Base-by-base conservation (phyloP, 768 basidiomycete species). In the Pleurotus citrinopileatus region DNA sequence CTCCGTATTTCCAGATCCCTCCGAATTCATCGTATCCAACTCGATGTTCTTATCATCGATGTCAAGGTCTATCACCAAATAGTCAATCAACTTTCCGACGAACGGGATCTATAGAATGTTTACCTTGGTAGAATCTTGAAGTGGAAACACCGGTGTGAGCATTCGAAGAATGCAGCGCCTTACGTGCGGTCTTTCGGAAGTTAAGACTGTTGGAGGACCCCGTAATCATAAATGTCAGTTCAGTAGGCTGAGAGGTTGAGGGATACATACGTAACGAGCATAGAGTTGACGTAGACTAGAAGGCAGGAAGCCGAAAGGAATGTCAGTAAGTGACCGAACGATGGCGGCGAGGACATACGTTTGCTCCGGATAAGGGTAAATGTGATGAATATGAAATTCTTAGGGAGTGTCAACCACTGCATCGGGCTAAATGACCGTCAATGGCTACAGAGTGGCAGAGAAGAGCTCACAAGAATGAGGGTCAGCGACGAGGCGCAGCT, bases 221-320 rank as follows among this genome's bases (percentile, higher is more conserved):
- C 5, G 38, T n/a, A n/a, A n/a, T n/a, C n/a, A 6, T 40, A 15
- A 20, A 40, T 40, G 38, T 5, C 19, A 25, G 22, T 17, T 15
- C 22, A 46, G 44, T 27, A 10, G 26, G 19, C 8, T 50, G 29
- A 19, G 29, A 29, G 9, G 47, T 34, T 29, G 19, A 23, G 37
- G 19, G 15, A 27, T 6, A 54, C 52, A 9, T 44, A 57, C 57
- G 57, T 57, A 20, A 57, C 53, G 25, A 57, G 57, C 57, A 57
- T 57, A n/a, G 57, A 53, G 27, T 57, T 57, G 38, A 53, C 53
- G 42, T 57, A 57, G 37, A 57, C 57, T 57, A 34, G 42, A 8
- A 20, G 19, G 51, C 8, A 20, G 34, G 17, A n/a, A 43, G n/a
- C 26, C 46, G 26, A 28, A 7, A 43, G 17, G 13, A 5, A 19